phyloP scores from a whole-genome alignment of 202 grass and related monocot species.

The Dendrocalamus latiflorus region DNA sequence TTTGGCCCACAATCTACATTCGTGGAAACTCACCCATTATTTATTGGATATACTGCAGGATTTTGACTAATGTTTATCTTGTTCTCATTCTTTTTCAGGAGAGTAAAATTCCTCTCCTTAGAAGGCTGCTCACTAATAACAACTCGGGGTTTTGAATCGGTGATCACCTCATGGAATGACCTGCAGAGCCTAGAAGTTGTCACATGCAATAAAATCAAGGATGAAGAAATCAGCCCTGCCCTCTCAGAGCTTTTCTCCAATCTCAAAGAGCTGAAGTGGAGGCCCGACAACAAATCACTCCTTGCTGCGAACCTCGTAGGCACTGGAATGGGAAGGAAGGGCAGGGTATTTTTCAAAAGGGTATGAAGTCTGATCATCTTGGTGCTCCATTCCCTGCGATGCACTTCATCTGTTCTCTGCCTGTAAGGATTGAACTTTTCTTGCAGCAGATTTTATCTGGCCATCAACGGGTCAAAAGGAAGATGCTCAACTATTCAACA shows the following conservation, averaged over 20 bases:
- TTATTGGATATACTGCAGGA: neutral
- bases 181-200: conserved; percentile 69
- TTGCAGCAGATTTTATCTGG: conserved; percentile 62
- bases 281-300: conserved; percentile 65
- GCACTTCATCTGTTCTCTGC: conserved; percentile 39
- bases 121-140: conserved; percentile 76
- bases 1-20: neutral
- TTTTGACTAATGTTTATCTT: neutral
- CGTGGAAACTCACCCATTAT: conserved; percentile 4
- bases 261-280: conserved; percentile 95
- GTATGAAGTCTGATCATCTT: conserved; percentile 56
- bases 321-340: conserved; percentile 84
- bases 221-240: conserved; percentile 65
- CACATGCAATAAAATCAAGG: conserved; percentile 75
- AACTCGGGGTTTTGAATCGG: conserved; percentile 63
- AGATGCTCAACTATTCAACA: conserved; percentile 35
- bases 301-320: conserved; percentile 53
- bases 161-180: conserved; percentile 73
- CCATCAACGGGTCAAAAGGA: conserved; percentile 55
- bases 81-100: conserved; percentile 42
- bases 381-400: conserved; percentile 37
- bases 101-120: conserved; percentile 68
- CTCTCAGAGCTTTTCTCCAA: conserved; percentile 73
- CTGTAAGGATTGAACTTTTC: conserved; percentile 39
- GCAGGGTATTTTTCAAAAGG: conserved; percentile 89